phyloP scores from a whole-genome alignment of 176 grass and related monocot species.

The Triticum timopheevii region DNA sequence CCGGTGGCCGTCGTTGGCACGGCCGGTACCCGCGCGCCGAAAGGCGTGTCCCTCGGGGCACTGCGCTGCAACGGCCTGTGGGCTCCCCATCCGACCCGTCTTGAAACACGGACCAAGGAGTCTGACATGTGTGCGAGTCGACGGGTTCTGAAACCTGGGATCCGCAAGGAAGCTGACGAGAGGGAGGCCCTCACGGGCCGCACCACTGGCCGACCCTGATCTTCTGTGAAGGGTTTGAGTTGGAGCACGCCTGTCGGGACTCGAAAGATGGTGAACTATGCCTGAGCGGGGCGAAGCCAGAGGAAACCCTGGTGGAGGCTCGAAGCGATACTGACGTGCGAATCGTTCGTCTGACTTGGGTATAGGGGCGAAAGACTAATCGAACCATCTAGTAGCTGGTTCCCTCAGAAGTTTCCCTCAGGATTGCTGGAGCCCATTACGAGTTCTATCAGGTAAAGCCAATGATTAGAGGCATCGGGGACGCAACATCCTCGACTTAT shows the following conservation, averaged over 20 bases:
- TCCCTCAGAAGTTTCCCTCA: slow-evolving; percentile 60
- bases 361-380: slow-evolving; percentile 81
- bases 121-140: slow-evolving; percentile 50
- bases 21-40: too few species aligned
- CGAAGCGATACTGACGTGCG: slow-evolving; percentile 52
- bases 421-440: slow-evolving; percentile 53
- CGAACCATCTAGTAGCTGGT: slow-evolving; percentile 77
- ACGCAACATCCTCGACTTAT: slow-evolving; percentile 73
- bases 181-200: slow-evolving; percentile 1
- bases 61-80: too few species aligned
- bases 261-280: slow-evolving; percentile 72
- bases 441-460: slow-evolving; percentile 81
- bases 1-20: too few species aligned
- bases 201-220: slow-evolving; percentile 59
- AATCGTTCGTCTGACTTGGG: slow-evolving; percentile 65
- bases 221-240: slow-evolving; percentile 71
- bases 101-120: slow-evolving; percentile 91
- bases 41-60: too few species aligned
- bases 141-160: slow-evolving; percentile 15
- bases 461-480: slow-evolving; percentile 90
- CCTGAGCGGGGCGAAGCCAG: slow-evolving; percentile 59
- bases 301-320: slow-evolving; percentile 81
- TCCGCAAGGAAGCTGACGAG: slow-evolving; percentile 27
- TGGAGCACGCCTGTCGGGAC: slow-evolving; percentile 57
- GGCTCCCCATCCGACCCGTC: slow-evolving; percentile 37